phyloP scores from a whole-genome alignment of 2,329 filamentous ascomycete genomes.

The Phialophora verrucosa region DNA sequence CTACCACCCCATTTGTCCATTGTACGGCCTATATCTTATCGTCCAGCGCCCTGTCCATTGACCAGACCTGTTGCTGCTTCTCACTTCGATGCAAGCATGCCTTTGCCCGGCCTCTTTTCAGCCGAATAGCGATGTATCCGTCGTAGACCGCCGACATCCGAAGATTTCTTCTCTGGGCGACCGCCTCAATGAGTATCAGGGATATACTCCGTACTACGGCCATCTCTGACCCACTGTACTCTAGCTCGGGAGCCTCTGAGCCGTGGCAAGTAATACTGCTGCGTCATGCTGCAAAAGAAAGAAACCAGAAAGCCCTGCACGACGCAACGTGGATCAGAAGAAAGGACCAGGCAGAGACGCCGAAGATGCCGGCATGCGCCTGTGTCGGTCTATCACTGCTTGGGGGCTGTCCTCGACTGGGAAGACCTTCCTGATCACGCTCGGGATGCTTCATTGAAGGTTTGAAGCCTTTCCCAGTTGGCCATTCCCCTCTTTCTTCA shows the following conservation, averaged over 20 bases:
- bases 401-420: background rate
- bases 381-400: background rate
- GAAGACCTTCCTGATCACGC: background rate
- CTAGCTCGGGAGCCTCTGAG: slow-evolving; percentile 1
- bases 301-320: slow-evolving; percentile 6
- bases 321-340: slow-evolving; percentile 21
- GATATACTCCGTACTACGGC: background rate
- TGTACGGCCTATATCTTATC: slow-evolving; percentile 14
- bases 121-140: slow-evolving; percentile 4
- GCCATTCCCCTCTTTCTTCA: slow-evolving; percentile 8
- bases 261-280: slow-evolving; percentile 1
- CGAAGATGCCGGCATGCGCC: slow-evolving; percentile 5
- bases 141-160: slow-evolving; percentile 14
- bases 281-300: slow-evolving; percentile 12
- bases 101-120: background rate
- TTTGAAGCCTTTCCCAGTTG: slow-evolving; percentile 4
- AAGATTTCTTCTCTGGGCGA: slow-evolving; percentile 7
- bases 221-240: background rate
- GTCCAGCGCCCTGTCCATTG: background rate
- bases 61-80: background rate
- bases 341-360: slow-evolving; percentile 29
- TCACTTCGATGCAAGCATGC: background rate
- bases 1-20: slow-evolving; percentile 11
- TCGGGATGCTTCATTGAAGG: background rate
- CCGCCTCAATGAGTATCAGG: background rate